Percentiles rank a stretch among this genome's conserved stretches.
Evolutionary conservation across 1,139 yeast species (phyloP).

Genomic region (Protomyces arabidopsidicola): DNA sequence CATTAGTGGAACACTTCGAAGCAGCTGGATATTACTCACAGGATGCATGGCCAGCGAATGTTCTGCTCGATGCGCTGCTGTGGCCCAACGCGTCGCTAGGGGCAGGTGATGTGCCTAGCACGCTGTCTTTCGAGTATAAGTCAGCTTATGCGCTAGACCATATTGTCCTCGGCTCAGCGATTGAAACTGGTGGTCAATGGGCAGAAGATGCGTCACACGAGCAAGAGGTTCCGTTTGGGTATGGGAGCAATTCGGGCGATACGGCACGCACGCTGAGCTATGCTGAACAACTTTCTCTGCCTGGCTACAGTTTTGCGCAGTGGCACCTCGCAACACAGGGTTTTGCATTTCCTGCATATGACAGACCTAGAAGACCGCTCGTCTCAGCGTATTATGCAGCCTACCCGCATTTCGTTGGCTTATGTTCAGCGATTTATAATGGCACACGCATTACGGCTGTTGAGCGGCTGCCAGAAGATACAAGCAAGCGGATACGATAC

Average conservation of each 20-base stretch:
- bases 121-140: conserved; percentile 36
- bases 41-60: conserved; percentile 36
- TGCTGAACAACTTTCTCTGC: conserved; percentile 41
- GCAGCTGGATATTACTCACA: conserved; percentile 16
- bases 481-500: background rate
- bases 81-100: conserved; percentile 38
- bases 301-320: conserved; percentile 38
- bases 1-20: conserved; percentile 24
- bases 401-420: conserved; percentile 36
- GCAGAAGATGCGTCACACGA: conserved; percentile 29
- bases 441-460: conserved; percentile 28
- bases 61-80: conserved; percentile 37
- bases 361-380: conserved; percentile 38
- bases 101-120: conserved; percentile 17
- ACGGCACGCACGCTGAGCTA: conserved; percentile 37
- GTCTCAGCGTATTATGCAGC: conserved; percentile 38
- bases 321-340: conserved; percentile 32
- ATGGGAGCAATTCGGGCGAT: conserved; percentile 16
- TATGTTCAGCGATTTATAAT: conserved; percentile 30
- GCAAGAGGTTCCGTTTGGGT: background rate
- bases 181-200: conserved; percentile 42
- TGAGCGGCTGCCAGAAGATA: background rate
- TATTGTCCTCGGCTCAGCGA: conserved; percentile 37
- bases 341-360: conserved; percentile 33
- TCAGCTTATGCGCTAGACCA: conserved; percentile 32